phyloP scores from a whole-genome alignment of 495 filamentous ascomycete genomes.

The Neurospora sp. region DNA sequence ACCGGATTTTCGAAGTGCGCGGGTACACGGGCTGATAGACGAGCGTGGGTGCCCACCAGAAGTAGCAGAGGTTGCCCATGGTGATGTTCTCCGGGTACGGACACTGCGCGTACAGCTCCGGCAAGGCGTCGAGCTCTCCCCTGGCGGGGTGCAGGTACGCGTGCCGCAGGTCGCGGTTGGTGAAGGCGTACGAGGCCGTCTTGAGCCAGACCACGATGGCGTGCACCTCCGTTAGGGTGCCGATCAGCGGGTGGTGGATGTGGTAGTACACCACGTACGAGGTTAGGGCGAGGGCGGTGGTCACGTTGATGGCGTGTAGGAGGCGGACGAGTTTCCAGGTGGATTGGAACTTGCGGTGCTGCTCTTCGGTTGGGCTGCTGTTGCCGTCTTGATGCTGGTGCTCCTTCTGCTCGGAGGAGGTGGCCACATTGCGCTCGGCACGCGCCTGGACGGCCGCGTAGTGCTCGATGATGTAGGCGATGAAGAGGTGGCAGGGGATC shows the following conservation, averaged over 20 bases:
- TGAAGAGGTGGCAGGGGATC: conserved; percentile 80
- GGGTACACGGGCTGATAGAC: conserved; percentile 97
- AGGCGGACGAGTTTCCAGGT: conserved; percentile 72
- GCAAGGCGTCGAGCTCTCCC: conserved; percentile 49
- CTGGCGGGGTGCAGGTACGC: conserved; percentile 65
- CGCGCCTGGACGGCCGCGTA: conserved; percentile 69
- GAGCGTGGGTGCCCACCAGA: conserved; percentile 94
- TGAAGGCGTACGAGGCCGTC: conserved; percentile 89
- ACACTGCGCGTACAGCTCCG: conserved; percentile 69
- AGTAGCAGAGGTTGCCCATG: conserved; percentile 75
- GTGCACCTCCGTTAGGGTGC: conserved; percentile 81
- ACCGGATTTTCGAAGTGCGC: conserved; percentile 63
- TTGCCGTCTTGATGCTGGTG: conserved; percentile 26
- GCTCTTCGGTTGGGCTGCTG: conserved; percentile 43
- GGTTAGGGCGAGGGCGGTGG: conserved; percentile 69
- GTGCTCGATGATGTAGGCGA: conserved; percentile 80
- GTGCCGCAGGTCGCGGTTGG: conserved; percentile 88
- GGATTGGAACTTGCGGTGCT: conserved; percentile 49
- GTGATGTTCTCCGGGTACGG: conserved; percentile 90
- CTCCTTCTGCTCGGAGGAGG: conserved; percentile 21
- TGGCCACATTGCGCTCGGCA: conserved; percentile 48
- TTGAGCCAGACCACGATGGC: conserved; percentile 95
- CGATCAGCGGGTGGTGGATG: conserved; percentile 88
- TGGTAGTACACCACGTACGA: conserved; percentile 77
- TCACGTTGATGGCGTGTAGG: conserved; percentile 73